Percentiles rank a stretch among this genome's conserved stretches.
These are phyloP conservation scores for Holtermanniella nyarrowii DNA, from an alignment of 768 basidiomycete species.

Conservation along the genomic window DNA sequence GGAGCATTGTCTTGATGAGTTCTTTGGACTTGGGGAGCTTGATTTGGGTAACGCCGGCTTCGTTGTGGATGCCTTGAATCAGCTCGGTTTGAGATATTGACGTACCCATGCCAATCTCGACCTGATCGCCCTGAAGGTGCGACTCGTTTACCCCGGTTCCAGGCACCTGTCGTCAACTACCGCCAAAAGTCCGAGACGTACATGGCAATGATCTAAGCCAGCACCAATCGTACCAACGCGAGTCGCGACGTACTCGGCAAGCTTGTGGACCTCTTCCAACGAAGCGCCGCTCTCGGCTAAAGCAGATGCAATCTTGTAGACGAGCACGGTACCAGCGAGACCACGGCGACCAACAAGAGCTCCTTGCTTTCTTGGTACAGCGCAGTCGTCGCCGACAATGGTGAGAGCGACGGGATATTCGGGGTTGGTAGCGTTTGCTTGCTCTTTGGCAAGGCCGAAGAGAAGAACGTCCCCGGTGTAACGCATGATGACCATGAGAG, in stretches of 20 bases:
- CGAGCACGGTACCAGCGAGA: slow-evolving; percentile 43
- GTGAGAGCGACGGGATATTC: slow-evolving; percentile 36
- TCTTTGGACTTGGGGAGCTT: slow-evolving; percentile 25
- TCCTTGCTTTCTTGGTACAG: slow-evolving; percentile 42
- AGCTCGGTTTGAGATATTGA: not conserved
- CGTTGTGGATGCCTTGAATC: slow-evolving; percentile 43
- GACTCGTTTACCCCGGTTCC: slow-evolving; percentile 38
- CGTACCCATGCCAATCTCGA: slow-evolving; percentile 40
- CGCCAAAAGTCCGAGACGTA: slow-evolving; percentile 9
- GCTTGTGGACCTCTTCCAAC: slow-evolving; percentile 37
- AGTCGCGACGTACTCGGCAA: slow-evolving; percentile 33
- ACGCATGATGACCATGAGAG: slow-evolving; percentile 36
- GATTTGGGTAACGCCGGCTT: slow-evolving; percentile 42
- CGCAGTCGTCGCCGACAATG: slow-evolving; percentile 43
- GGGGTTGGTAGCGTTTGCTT: slow-evolving; percentile 27
- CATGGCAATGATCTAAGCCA: slow-evolving; percentile 43
- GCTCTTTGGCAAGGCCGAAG: slow-evolving; percentile 42
- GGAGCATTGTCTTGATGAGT: slow-evolving; percentile 40
- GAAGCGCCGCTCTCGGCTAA: slow-evolving; percentile 36
- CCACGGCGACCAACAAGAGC: slow-evolving; percentile 43
- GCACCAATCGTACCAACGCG: slow-evolving; percentile 41
- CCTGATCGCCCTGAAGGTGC: slow-evolving; percentile 38
- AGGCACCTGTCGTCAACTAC: slow-evolving; percentile 30
- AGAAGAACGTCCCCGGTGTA: slow-evolving; percentile 44
- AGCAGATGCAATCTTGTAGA: slow-evolving; percentile 43